Conservation (phyloP, 805 yeast species). For the Komagataella pseudopastoris region DNA sequence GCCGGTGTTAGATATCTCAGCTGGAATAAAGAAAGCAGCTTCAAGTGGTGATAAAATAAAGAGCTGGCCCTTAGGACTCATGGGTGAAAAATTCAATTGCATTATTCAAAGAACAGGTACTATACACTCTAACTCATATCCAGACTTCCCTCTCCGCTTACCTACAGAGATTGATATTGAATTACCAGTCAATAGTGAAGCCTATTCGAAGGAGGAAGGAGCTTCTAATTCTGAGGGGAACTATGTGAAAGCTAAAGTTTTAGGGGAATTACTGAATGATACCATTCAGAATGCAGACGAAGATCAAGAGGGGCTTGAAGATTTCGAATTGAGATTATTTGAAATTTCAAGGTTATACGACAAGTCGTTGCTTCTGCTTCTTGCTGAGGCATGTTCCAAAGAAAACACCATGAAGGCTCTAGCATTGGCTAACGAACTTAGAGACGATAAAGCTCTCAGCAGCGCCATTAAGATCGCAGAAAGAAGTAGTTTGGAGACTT, state of each 20-base stretch:
- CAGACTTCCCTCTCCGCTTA: constrained; percentile 73
- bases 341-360: constrained; percentile 51
- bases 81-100: constrained; percentile 58
- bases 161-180: constrained; percentile 78
- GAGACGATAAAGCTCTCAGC: constrained; percentile 63
- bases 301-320: constrained; percentile 17
- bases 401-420: constrained; percentile 52
- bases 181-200: constrained; percentile 15
- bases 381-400: constrained; percentile 62
- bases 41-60: constrained; percentile 41
- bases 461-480: constrained; percentile 84
- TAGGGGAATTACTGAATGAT: constrained; percentile 52
- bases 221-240: constrained; percentile 43
- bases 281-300: constrained; percentile 28
- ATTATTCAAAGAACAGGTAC: constrained; percentile 54
- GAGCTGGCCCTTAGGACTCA: constrained; percentile 83
- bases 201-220: constrained; percentile 15
- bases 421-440: constrained; percentile 53
- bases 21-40: constrained; percentile 35
- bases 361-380: constrained; percentile 60
- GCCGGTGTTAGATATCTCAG: constrained; percentile 57
- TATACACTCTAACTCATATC: constrained; percentile 30
- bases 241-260: constrained; percentile 41
- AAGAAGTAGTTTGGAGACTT: constrained; percentile 38
- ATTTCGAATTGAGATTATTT: constrained; percentile 34